Evolutionary conservation across 176 grass and related monocot genomes (phyloP), one percentile per base, ranked within the genome.

Genomic region (Luzula sylvatica): DNA sequence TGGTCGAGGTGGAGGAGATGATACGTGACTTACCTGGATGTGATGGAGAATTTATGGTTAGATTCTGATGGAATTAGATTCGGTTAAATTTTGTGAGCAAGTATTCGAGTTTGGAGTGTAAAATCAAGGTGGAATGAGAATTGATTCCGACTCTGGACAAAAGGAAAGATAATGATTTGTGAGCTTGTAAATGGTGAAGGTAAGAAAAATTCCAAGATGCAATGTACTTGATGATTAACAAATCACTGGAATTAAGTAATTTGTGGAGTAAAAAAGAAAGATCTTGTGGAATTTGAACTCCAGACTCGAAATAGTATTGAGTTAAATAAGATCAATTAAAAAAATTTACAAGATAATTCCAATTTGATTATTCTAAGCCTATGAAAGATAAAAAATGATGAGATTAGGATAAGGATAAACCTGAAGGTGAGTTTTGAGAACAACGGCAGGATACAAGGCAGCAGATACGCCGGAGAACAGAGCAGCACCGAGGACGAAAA

Each of bases 381-480:
- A n/a, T n/a, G n/a, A n/a, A 35, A 64, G 26, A 58, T 0, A 5
- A 18, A 30, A 4, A 14, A 16, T 49, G 26, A 6, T 49, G 7
- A 48, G 29, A 46, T 49, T 48, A 40, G 41, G 28, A 62, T 18
- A 62, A 8, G 58, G 42, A 46, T 46, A 8, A 32, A 64, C 59
- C 59, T 64, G 59, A 20, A 98, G 77, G 60, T 77, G 81, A 23
- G 92, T 98, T 79, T 98, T 98, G 7, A 98, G 58, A 28, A 98
- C 85, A 15, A 90, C 85, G 27, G 92, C 92, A 2, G 92, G 92
- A 71, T 98, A 98, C 41, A 98, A 76, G 44, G 78, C 81, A 2
- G 81, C 85, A 6, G 92, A 90, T 11, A 98, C 92, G 15, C 85
- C 92, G 11, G 92, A 90, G 78, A 98, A 98, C 20, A 98, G 85